Evolutionary conservation across 2,329 filamentous ascomycete genomes (phyloP).

Genomic region (Teratosphaeria nubilosa): DNA sequence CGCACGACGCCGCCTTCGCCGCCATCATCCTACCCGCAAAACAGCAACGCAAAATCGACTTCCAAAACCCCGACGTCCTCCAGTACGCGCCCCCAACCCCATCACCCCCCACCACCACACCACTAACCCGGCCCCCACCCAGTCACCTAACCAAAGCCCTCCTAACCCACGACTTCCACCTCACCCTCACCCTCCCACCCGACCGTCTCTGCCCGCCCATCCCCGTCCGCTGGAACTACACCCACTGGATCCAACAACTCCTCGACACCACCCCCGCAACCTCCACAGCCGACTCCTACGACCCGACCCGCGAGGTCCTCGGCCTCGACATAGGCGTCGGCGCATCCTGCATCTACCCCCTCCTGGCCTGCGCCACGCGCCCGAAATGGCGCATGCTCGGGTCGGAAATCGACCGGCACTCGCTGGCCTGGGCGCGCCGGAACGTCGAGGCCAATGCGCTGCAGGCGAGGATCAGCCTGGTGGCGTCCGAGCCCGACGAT

Average conservation of each 20-base stretch:
- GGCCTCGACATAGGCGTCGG: constrained; percentile 65
- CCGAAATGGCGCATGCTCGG: constrained; percentile 49
- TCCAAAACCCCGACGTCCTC: constrained; percentile 65
- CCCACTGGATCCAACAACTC: constrained; percentile 76
- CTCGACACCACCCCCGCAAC: constrained; percentile 57
- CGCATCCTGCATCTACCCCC: constrained; percentile 81
- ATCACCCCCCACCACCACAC: constrained; percentile 63
- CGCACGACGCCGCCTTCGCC: constrained; percentile 50
- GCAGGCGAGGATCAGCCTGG: constrained; percentile 53
- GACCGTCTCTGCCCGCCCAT: constrained; percentile 83
- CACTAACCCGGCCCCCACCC: not conserved
- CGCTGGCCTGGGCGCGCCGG: constrained; percentile 51
- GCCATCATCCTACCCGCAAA: constrained; percentile 35
- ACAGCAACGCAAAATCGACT: constrained; percentile 52
- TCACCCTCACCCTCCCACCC: constrained; percentile 59
- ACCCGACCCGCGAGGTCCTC: constrained; percentile 45
- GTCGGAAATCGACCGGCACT: constrained; percentile 65
- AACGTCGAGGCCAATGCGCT: constrained; percentile 63
- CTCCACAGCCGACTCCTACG: constrained; percentile 31
- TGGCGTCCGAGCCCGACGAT: constrained; percentile 35
- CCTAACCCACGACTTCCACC: constrained; percentile 62
- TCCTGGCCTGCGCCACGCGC: constrained; percentile 63
- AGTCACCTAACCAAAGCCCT: constrained; percentile 67
- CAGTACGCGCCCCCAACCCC: constrained; percentile 51
- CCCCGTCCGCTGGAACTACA: constrained; percentile 62